Base-by-base conservation (phyloP, 148 eudicot genomes). In the Pharnaceum exiguum region DNA sequence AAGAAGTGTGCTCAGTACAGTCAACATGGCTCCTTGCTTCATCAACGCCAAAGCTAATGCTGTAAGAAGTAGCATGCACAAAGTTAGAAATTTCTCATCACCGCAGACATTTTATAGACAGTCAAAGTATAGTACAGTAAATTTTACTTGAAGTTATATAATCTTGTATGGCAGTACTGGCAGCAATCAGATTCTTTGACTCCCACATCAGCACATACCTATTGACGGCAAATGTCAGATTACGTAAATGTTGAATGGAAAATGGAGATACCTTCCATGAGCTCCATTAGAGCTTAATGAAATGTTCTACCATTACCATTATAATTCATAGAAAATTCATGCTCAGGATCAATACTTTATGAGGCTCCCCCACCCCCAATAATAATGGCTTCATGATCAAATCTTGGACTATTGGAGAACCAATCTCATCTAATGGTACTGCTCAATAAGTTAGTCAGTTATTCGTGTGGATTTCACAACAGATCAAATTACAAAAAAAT, bases 131-230 rank as follows among this genome's bases (percentile, higher is more conserved):
- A 29, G 44, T 59, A 47, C 47, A 42, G 45, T 18, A 58, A 30
- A 54, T 38, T 17, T 79, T 83, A 88, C 99, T 81, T 81, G 99
- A 93, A 50, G 90, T 77, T 39, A 93, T 89, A 95, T 91, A 88
- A 72, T 93, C 99, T 68, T 88, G 99, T 66, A 93, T 93, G 17
- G 99, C 95, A 13, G 96, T 93, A 86, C 99, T 93, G 54, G 83
- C 89, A 55, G 96, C 83, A 81, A 88, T 85, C 63, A 93, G 73
- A 79, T 93, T 62, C 82, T 83, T 63, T 55, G 99, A 93, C 75
- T 93, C 99, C 99, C 99, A 93, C 73, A 83, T 84, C 55, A 93
- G 83, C 65, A 82, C 86, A 72, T 93, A 93, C 82, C 99, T 91
- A 74, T 51, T 26, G 46, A 70, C 57, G 58, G 28, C 35, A 32